Percentiles rank a stretch among this genome's conserved stretches.
These are phyloP conservation scores for Onygena corvina DNA, from an alignment of 2,329 filamentous ascomycete species.

Conservation along the genomic window DNA sequence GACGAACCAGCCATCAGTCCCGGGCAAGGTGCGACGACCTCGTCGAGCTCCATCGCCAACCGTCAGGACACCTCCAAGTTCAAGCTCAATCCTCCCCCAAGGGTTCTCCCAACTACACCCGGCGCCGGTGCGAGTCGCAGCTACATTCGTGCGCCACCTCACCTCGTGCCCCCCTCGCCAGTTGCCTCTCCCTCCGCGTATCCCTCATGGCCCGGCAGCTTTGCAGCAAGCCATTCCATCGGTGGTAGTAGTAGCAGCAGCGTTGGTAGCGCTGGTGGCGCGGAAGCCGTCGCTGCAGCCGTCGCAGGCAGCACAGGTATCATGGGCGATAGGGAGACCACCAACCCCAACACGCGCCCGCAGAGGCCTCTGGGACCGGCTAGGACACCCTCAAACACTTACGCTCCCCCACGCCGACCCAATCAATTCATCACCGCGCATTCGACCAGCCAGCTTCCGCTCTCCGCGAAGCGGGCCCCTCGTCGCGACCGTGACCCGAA, in stretches of 20 bases:
- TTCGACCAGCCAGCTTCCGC: constrained; percentile 44
- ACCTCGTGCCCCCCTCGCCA: neutral
- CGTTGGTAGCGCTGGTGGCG: neutral
- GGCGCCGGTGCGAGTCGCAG: neutral
- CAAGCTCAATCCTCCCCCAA: neutral
- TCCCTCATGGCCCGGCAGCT: constrained; percentile 12
- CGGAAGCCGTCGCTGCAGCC: constrained; percentile 1
- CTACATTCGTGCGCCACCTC: neutral
- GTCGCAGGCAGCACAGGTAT: neutral
- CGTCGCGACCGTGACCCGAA: constrained; percentile 46
- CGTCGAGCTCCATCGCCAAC: neutral
- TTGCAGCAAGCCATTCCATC: constrained; percentile 5
- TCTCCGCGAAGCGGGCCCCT: constrained; percentile 37
- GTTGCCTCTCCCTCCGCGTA: constrained; percentile 9
- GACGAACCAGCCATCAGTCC: neutral
- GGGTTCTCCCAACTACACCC: neutral
- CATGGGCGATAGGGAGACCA: neutral
- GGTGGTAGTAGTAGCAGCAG: constrained; percentile 4
- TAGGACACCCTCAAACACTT: constrained; percentile 67
- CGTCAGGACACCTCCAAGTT: neutral
- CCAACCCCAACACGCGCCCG: constrained; percentile 31
- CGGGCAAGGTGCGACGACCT: neutral
- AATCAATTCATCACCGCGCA: constrained; percentile 38
- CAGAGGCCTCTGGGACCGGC: constrained; percentile 57
- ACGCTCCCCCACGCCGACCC: constrained; percentile 52